Percentiles rank a stretch among this genome's conserved stretches.
Evolutionary conservation across 352 stramenopile species (phyloP).

Genomic region (Phytophthora pistaciae): DNA sequence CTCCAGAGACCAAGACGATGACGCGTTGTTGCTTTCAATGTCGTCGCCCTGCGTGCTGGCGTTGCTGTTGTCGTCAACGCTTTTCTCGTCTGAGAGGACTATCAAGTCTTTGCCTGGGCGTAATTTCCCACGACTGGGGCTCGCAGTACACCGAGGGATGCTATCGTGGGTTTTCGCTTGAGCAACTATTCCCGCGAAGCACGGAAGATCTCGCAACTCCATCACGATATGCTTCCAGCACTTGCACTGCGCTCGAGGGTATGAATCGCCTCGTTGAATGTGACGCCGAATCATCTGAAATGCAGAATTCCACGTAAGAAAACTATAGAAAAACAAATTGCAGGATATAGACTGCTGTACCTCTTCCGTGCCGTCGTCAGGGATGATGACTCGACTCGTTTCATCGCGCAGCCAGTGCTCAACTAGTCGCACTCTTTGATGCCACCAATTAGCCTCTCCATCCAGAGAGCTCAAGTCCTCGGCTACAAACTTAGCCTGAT

Average conservation of each 20-base stretch:
- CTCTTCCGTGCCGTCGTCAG: slow-evolving; percentile 78
- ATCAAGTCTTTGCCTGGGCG: slow-evolving; percentile 83
- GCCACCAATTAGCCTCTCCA: slow-evolving; percentile 69
- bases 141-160: slow-evolving; percentile 31
- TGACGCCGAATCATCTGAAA: slow-evolving; percentile 71
- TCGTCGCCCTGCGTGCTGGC: slow-evolving; percentile 29
- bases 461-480: slow-evolving; percentile 56
- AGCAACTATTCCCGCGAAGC: slow-evolving; percentile 34
- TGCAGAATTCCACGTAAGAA: slow-evolving; percentile 2
- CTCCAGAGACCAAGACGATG: slow-evolving; percentile 33
- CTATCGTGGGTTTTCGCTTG: slow-evolving; percentile 18
- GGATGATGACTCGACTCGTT: slow-evolving; percentile 60
- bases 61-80: slow-evolving; percentile 21
- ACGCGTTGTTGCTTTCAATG: slow-evolving; percentile 32
- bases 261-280: slow-evolving; percentile 78
- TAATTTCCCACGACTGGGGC: slow-evolving; percentile 78
- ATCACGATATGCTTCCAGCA: slow-evolving; percentile 87
- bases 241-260: slow-evolving; percentile 67
- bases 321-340: neutral
- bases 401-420: slow-evolving; percentile 81
- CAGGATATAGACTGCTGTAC: slow-evolving; percentile 23
- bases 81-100: slow-evolving; percentile 62
- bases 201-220: slow-evolving; percentile 75
- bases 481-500: slow-evolving; percentile 57
- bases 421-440: slow-evolving; percentile 67